Evolutionary conservation across 2,329 filamentous ascomycete species (phyloP), one percentile per base, ranked within the genome.

Genomic region (Exophiala spinifera): DNA sequence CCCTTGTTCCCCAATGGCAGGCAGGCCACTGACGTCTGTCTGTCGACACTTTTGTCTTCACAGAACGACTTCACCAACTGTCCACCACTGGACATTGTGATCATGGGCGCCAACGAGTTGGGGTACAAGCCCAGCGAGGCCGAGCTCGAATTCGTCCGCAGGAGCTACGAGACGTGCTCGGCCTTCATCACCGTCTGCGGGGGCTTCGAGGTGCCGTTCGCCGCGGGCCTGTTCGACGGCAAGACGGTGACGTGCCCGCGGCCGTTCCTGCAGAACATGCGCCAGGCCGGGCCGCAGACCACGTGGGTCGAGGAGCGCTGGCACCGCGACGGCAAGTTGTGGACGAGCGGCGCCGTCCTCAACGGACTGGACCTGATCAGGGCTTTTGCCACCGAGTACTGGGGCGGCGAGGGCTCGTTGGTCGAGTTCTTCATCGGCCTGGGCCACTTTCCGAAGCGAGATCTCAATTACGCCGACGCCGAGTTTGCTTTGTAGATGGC

Each of bases 301-400:
- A 36, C 56, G 14, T 60, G 51, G 51, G 53, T 55, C 11, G 60
- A 55, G 31, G 64, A 65, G 55, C 62, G 67, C 0, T 66, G 60
- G 51, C 56, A 59, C 8, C 51, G 60, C 1, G 67, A 69, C 53
- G 68, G 67, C 3, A 68, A 69, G 53, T 17, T 70, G 15, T 70
- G 68, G 68, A 69, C 66, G 3, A 67, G 64, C 44, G 68, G 68
- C 4, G 59, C 66, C 15, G 48, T 70, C 56, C 37, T 67, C 34
- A 69, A 69, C 48, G 68, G 68, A 2, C 42, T 63, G 28, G 68
- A 70, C 51, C 49, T 69, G 60, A 70, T 66, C 59, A 46, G 51
- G 5, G 66, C 61, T 13, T 70, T 70, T 55, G 59, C 51, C 14
- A 40, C 37, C 14, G 61, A 65, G 40, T 58, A 57, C 37, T 69